Evolutionary conservation across 148 eudicot genomes (phyloP).

Genomic region (Rhododendron williamsianum): DNA sequence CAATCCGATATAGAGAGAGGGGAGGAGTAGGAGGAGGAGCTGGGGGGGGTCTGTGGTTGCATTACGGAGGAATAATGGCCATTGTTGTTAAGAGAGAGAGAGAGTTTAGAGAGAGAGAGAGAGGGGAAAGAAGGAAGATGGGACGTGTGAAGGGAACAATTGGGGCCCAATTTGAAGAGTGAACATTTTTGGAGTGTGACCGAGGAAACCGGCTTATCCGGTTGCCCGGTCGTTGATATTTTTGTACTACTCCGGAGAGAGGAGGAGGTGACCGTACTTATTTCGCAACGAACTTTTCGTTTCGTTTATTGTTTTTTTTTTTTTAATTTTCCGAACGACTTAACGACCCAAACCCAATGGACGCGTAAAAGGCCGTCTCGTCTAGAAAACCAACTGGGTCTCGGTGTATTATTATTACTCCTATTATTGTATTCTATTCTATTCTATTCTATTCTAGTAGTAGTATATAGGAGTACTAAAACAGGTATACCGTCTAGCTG

Average conservation of each 20-base stretch:
- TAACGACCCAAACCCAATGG: not conserved
- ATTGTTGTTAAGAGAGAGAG: not conserved
- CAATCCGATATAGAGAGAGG: not conserved
- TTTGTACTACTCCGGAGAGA: not conserved
- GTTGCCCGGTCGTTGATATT: conserved; percentile 2
- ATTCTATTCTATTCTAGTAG: too few relatives aligned
- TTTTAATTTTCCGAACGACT: not conserved
- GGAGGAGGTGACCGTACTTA: not conserved
- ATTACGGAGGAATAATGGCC: not conserved
- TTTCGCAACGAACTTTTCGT: not conserved
- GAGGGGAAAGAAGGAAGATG: not conserved
- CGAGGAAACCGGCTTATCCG: conserved; percentile 2
- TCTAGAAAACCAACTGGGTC: not conserved
- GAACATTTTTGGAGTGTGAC: not conserved
- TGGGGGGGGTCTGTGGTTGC: not conserved
- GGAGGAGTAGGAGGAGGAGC: not conserved
- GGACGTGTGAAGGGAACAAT: conserved; percentile 9
- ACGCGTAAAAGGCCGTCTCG: not conserved
- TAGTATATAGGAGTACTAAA: too few relatives aligned
- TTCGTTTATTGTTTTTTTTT: not conserved
- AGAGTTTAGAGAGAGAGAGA: conserved; percentile 1
- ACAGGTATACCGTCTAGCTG: too few relatives aligned
- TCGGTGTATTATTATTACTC: too few relatives aligned
- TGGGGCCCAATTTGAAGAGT: not conserved
- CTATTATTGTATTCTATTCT: too few relatives aligned